phyloP scores from a whole-genome alignment of 805 yeast genomes.

The Dipodascopsis uninucleata region DNA sequence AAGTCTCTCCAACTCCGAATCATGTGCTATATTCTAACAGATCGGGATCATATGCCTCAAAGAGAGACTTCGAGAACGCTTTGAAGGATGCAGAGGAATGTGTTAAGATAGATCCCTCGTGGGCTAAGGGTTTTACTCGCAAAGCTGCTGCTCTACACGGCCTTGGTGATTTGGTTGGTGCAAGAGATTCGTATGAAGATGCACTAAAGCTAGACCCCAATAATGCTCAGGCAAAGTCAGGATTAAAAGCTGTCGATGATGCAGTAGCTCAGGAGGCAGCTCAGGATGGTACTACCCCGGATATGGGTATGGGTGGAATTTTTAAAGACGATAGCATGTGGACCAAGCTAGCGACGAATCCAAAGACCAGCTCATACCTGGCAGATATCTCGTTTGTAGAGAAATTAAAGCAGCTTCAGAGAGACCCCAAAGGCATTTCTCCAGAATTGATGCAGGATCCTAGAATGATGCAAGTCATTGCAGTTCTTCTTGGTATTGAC shows the following conservation, averaged over 20 bases:
- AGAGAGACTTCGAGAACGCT: constrained; percentile 69
- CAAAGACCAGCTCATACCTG: constrained; percentile 82
- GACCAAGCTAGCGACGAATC: constrained; percentile 71
- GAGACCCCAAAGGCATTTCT: constrained; percentile 72
- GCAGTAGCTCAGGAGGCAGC: constrained; percentile 51
- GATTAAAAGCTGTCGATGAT: constrained; percentile 64
- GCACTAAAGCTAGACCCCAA: constrained; percentile 76
- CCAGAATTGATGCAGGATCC: constrained; percentile 73
- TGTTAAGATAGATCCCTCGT: constrained; percentile 70
- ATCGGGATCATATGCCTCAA: constrained; percentile 84
- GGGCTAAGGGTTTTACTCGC: constrained; percentile 96
- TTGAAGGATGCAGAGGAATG: constrained; percentile 81
- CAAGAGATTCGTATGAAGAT: constrained; percentile 65
- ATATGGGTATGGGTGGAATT: constrained; percentile 70
- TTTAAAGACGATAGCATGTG: constrained; percentile 78
- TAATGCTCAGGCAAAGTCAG: constrained; percentile 84
- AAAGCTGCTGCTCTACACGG: constrained; percentile 92
- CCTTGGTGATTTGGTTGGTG: constrained; percentile 71
- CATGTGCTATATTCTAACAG: constrained; percentile 92
- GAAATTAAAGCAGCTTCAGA: constrained; percentile 51
- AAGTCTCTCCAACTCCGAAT: constrained; percentile 73
- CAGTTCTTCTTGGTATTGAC: constrained; percentile 75
- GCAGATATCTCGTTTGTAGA: constrained; percentile 80
- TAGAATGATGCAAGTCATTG: constrained; percentile 83
- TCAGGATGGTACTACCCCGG: constrained; percentile 49